These are phyloP conservation scores for Powellomyces hirtus DNA, from an alignment of 192 early-diverging fungal genomes.

Conservation along the genomic window DNA sequence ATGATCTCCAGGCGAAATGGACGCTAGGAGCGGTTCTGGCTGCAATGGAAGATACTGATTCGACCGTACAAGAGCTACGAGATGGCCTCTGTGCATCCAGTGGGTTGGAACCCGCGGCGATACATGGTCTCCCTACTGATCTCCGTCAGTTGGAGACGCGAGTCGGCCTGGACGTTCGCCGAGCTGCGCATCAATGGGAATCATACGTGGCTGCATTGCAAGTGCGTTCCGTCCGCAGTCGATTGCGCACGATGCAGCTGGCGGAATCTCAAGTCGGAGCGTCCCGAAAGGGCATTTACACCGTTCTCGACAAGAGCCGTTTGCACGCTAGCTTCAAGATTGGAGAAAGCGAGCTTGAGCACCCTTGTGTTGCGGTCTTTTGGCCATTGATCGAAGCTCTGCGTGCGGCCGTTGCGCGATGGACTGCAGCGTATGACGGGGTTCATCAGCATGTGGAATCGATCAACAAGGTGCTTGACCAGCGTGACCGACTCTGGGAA, in stretches of 20 bases:
- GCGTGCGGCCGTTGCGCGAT: not conserved
- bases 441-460: conserved; percentile 19
- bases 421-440: not conserved
- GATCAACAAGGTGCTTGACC: conserved; percentile 49
- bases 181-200: not conserved
- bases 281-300: not conserved
- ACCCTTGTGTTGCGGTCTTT: conserved; percentile 41
- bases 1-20: not conserved
- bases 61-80: not conserved
- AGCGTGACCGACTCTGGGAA: conserved; percentile 52
- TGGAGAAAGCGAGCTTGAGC: conserved; percentile 40
- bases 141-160: not conserved
- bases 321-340: conserved; percentile 36
- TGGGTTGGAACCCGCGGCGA: not conserved
- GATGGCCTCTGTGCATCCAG: not conserved
- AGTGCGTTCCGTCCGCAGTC: not conserved
- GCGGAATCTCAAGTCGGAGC: not conserved
- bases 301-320: conserved; percentile 40
- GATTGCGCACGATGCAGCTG: not conserved
- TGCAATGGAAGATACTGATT: not conserved
- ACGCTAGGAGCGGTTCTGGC: not conserved
- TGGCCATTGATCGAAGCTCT: conserved; percentile 47
- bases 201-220: not conserved
- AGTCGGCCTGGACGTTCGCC: not conserved
- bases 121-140: not conserved